phyloP scores from a whole-genome alignment of 208 protist species.

The Willaertia magna region DNA sequence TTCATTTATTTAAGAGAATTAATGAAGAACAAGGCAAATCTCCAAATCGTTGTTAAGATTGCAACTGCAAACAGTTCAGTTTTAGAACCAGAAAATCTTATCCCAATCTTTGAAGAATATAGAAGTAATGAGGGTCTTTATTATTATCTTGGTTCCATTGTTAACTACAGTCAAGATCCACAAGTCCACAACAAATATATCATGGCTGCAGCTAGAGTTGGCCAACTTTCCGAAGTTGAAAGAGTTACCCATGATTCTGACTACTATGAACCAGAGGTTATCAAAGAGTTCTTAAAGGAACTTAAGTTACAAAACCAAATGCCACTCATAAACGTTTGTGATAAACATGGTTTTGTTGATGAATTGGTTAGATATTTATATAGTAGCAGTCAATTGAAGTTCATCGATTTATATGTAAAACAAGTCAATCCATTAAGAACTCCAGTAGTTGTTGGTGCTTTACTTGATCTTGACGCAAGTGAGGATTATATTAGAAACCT shows the following conservation, averaged over 20 bases:
- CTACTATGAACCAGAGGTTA: slow-evolving; percentile 89
- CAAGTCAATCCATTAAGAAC: slow-evolving; percentile 89
- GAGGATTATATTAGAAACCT: slow-evolving; percentile 92
- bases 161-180: slow-evolving; percentile 83
- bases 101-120: slow-evolving; percentile 87
- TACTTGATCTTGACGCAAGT: slow-evolving; percentile 92
- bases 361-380: slow-evolving; percentile 96
- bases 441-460: slow-evolving; percentile 88
- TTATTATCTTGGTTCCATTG: slow-evolving; percentile 92
- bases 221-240: slow-evolving; percentile 95
- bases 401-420: slow-evolving; percentile 91
- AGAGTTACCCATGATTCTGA: slow-evolving; percentile 93
- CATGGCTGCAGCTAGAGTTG: slow-evolving; percentile 89
- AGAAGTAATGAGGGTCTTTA: slow-evolving; percentile 86
- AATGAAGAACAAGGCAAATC: slow-evolving; percentile 80
- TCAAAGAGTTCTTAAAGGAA: slow-evolving; percentile 98
- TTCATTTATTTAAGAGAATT: slow-evolving; percentile 92
- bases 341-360: slow-evolving; percentile 93
- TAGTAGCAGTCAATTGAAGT: slow-evolving; percentile 81
- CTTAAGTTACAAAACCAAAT: slow-evolving; percentile 91
- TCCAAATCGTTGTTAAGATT: slow-evolving; percentile 94
- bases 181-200: slow-evolving; percentile 99
- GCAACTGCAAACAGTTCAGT: slow-evolving; percentile 94
- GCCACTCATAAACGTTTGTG: slow-evolving; percentile 99
- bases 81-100: slow-evolving; percentile 75